Percentiles rank a stretch among this genome's conserved stretches.
Conservation (phyloP, 2,329 filamentous ascomycete genomes). For the Xylariaceae sp. region DNA sequence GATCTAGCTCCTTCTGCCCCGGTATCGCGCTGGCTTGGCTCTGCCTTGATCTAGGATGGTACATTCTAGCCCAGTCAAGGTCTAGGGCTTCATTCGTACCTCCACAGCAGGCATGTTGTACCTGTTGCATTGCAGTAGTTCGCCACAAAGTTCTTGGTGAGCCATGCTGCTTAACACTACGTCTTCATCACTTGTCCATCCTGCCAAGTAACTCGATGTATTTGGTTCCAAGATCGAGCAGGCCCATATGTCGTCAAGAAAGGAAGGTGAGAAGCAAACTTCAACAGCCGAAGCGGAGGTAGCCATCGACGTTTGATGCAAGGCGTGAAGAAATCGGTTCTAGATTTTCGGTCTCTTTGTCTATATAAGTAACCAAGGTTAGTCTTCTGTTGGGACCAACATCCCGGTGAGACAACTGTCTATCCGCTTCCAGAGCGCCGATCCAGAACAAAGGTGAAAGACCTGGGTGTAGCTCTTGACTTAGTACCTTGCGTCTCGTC, state of each 20-base stretch:
- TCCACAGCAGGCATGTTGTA: conserved; percentile 4
- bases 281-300: conserved; percentile 15
- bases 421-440: neutral
- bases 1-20: neutral
- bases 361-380: conserved; percentile 12
- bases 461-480: neutral
- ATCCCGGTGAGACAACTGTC: neutral
- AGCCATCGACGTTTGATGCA: neutral
- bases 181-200: neutral
- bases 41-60: neutral
- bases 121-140: neutral
- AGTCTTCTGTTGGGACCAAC: neutral
- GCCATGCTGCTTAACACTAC: conserved; percentile 3
- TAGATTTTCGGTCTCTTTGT: neutral
- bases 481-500: neutral
- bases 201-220: conserved; percentile 16
- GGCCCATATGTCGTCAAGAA: conserved; percentile 22
- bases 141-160: neutral
- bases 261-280: conserved; percentile 22
- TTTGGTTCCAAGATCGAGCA: neutral
- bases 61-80: neutral
- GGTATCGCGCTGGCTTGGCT: neutral
- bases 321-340: neutral
- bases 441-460: neutral
- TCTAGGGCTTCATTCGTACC: neutral